These are phyloP conservation scores for Glebionis coronaria DNA, from an alignment of 129 eudicot species.

Conservation along the genomic window DNA sequence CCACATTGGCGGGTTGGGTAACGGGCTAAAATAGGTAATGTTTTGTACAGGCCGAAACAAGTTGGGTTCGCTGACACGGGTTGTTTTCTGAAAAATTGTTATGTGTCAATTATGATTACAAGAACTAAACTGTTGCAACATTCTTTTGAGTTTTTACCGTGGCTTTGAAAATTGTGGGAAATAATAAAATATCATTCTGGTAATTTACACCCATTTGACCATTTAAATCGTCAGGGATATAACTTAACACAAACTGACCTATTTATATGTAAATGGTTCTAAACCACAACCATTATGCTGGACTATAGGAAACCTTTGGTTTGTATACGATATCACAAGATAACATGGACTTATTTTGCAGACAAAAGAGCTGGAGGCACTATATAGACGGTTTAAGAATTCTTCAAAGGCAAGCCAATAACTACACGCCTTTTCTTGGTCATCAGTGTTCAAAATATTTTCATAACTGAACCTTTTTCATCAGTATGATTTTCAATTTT, in stretches of 20 bases:
- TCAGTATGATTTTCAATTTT: slow-evolving; percentile 17
- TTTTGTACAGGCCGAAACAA: neutral
- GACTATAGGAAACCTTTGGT: neutral
- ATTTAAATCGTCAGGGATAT: neutral
- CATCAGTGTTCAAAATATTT: neutral
- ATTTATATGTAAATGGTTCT: neutral
- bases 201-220: neutral
- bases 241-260: neutral
- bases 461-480: slow-evolving; percentile 7
- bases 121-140: too few species aligned
- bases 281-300: neutral
- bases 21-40: neutral
- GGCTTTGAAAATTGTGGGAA: too few species aligned
- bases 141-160: too few species aligned
- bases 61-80: too few species aligned
- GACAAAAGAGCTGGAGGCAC: slow-evolving; percentile 91
- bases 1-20: neutral
- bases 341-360: slow-evolving; percentile 28
- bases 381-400: slow-evolving; percentile 68
- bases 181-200: too few species aligned
- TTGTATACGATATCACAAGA: slow-evolving; percentile 10
- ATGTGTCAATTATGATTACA: too few species aligned
- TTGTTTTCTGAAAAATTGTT: too few species aligned
- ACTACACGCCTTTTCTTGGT: slow-evolving; percentile 3
- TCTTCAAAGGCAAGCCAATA: slow-evolving; percentile 65